phyloP scores from a whole-genome alignment of 2,329 filamentous ascomycete species.

The Biscogniauxia sp. region DNA sequence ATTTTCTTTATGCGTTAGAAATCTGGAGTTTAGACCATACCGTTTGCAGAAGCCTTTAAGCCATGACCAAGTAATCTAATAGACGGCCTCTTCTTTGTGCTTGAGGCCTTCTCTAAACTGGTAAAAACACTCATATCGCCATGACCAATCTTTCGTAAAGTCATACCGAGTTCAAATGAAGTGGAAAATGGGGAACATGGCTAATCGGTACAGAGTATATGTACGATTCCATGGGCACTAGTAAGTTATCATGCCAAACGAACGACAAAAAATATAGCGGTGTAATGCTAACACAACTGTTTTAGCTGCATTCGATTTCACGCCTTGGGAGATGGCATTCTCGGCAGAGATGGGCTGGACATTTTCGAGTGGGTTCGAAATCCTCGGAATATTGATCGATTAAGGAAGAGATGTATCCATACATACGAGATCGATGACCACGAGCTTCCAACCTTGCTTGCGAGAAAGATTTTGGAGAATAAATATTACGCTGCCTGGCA shows the following conservation, averaged over 20 bases:
- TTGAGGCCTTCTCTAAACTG: no score
- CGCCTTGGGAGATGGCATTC: constrained; percentile 5
- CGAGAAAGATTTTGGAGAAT: constrained; percentile 6
- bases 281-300: background rate
- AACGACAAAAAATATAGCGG: background rate
- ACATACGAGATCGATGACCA: constrained; percentile 6
- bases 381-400: constrained; percentile 9
- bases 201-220: background rate
- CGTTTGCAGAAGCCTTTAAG: background rate
- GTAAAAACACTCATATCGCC: no score
- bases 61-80: background rate
- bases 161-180: background rate
- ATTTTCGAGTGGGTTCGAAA: constrained; percentile 17
- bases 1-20: background rate
- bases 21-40: background rate
- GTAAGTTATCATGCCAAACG: background rate
- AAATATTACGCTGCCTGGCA: background rate
- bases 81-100: no score
- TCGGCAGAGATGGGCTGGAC: constrained; percentile 6
- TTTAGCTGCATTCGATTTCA: constrained; percentile 14
- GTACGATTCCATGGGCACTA: background rate
- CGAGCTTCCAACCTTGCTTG: constrained; percentile 3
- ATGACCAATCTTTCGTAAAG: background rate
- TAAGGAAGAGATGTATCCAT: constrained; percentile 10
- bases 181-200: background rate